Conservation (phyloP, 305 asterid genomes). For the Ilex paraguariensis region DNA sequence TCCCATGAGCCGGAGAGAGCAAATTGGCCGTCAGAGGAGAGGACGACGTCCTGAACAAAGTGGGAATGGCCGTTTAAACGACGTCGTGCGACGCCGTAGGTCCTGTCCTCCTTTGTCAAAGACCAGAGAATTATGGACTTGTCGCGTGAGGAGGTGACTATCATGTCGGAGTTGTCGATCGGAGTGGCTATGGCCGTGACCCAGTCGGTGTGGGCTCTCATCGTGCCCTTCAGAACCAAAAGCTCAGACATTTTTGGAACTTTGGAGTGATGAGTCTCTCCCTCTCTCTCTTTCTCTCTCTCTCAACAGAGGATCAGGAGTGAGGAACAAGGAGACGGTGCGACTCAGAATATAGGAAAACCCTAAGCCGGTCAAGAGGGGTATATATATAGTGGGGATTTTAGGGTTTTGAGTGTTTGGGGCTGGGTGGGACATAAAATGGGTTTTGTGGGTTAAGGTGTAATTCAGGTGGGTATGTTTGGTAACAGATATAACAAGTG, state of each 20-base stretch:
- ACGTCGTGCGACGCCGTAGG: conserved; percentile 71
- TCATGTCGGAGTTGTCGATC: conserved; percentile 78
- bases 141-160: conserved; percentile 84
- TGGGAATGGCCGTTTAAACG: conserved; percentile 79
- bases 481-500: no score
- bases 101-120: conserved; percentile 57
- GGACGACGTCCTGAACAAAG: conserved; percentile 82
- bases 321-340: no score
- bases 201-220: conserved; percentile 96
- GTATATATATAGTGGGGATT: background rate
- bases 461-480: no score
- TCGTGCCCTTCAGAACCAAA: conserved; percentile 74
- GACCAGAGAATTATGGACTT: conserved; percentile 75
- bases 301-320: background rate
- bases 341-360: background rate
- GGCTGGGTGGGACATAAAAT: background rate
- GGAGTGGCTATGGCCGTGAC: conserved; percentile 93
- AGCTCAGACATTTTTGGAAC: conserved; percentile 45
- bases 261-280: background rate
- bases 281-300: no score
- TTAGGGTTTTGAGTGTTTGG: conserved; percentile 14
- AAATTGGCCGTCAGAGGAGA: conserved; percentile 81
- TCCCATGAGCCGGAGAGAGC: conserved; percentile 96
- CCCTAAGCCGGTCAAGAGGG: background rate
- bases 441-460: no score